Evolutionary conservation across 768 basidiomycete genomes (phyloP).

Genomic region (Psilocybe subaeruginosa): DNA sequence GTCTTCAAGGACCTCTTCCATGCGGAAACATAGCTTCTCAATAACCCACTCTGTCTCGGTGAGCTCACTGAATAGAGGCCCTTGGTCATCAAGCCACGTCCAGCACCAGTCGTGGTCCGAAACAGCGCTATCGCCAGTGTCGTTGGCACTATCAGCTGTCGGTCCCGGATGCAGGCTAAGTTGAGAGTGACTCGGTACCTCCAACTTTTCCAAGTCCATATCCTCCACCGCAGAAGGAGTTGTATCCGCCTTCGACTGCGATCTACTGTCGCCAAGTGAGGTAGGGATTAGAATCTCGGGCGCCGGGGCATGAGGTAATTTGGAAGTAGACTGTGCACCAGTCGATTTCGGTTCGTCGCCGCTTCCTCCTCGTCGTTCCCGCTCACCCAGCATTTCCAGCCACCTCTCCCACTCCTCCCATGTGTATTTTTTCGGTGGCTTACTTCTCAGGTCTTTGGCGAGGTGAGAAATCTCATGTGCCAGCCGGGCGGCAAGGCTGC

Average conservation of each 20-base stretch:
- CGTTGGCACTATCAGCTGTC: not conserved
- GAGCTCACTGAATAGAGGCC: slow-evolving; percentile 38
- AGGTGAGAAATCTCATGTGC: slow-evolving; percentile 32
- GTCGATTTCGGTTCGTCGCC: not conserved
- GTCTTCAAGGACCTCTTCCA: slow-evolving; percentile 35
- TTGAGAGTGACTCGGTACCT: not conserved
- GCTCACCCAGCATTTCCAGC: slow-evolving; percentile 32
- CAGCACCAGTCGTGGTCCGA: slow-evolving; percentile 24
- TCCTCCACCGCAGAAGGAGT: not conserved
- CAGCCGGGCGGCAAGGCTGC: slow-evolving; percentile 31
- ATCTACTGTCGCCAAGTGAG: not conserved
- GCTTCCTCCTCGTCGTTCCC: not conserved
- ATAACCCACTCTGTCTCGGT: slow-evolving; percentile 43
- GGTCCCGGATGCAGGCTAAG: not conserved
- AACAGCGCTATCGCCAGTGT: not conserved
- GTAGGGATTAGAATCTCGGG: not conserved
- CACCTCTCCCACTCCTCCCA: slow-evolving; percentile 41
- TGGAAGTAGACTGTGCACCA: not conserved
- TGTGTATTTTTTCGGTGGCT: slow-evolving; percentile 29
- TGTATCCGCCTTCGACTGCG: not conserved
- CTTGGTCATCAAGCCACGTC: slow-evolving; percentile 42
- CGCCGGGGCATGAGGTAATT: not conserved
- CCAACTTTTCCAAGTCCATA: not conserved
- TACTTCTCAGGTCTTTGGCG: slow-evolving; percentile 30
- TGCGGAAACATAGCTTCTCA: slow-evolving; percentile 32